Percentiles rank a stretch among this genome's conserved stretches.
Conservation (phyloP, 768 basidiomycete species). For the Hypholoma sublateritium region DNA sequence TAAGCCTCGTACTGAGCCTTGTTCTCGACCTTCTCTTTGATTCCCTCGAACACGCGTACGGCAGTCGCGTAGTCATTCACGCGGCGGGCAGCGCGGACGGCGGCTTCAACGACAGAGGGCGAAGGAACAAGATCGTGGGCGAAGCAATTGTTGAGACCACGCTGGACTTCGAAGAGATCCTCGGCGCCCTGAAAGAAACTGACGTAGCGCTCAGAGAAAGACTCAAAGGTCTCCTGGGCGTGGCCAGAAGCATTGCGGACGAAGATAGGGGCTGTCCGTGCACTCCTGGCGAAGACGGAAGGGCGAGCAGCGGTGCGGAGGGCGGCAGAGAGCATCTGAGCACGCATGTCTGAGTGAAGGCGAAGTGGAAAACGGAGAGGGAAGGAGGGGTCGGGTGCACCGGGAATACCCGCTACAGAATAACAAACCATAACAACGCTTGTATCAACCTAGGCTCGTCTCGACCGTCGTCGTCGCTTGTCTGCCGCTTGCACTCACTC, state of each 20-base stretch:
- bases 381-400: constrained; percentile 26
- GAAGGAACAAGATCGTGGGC: constrained; percentile 96
- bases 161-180: constrained; percentile 98
- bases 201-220: constrained; percentile 92
- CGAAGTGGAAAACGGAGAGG: constrained; percentile 23
- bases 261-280: constrained; percentile 41
- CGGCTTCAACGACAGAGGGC: constrained; percentile 81
- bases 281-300: constrained; percentile 32
- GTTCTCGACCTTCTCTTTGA: constrained; percentile 98
- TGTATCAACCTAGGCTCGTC: constrained; percentile 1
- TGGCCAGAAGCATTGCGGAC: constrained; percentile 57
- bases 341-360: constrained; percentile 45
- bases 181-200: constrained; percentile 90
- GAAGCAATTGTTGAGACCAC: constrained; percentile 99
- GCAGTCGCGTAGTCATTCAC: constrained; percentile 98
- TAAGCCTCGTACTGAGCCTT: constrained; percentile 93
- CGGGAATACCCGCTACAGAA: constrained; percentile 26
- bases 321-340: constrained; percentile 59
- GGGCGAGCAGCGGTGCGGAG: constrained; percentile 62
- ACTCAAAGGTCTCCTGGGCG: constrained; percentile 89
- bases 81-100: constrained; percentile 81
- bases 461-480: not conserved
- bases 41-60: constrained; percentile 92
- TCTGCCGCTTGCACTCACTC: not conserved
- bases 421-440: constrained; percentile 8